Conservation (phyloP, 2,329 filamentous ascomycete species). For the Cladosporium sp. region DNA sequence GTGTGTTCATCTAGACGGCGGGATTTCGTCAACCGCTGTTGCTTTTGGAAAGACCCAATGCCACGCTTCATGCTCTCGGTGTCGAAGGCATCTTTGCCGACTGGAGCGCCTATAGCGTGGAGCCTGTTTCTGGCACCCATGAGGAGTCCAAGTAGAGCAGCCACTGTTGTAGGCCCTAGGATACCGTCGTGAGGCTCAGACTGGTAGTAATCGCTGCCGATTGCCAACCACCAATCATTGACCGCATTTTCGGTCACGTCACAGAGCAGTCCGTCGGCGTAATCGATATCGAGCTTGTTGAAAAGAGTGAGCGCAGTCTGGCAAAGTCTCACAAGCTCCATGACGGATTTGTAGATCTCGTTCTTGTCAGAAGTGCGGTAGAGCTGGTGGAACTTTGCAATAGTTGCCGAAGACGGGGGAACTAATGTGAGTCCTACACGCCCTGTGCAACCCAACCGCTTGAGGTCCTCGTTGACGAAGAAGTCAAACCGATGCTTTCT, state of each 20-base stretch:
- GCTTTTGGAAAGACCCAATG: slow-evolving; percentile 83
- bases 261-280: slow-evolving; percentile 86
- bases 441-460: slow-evolving; percentile 85
- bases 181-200: slow-evolving; percentile 90
- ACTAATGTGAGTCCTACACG: slow-evolving; percentile 77
- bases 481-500: slow-evolving; percentile 74
- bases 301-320: slow-evolving; percentile 86
- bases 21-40: slow-evolving; percentile 71
- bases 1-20: slow-evolving; percentile 78
- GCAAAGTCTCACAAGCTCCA: slow-evolving; percentile 85
- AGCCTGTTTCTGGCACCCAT: slow-evolving; percentile 87
- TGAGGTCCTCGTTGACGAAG: slow-evolving; percentile 90
- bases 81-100: slow-evolving; percentile 89
- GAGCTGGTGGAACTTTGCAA: slow-evolving; percentile 85
- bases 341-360: slow-evolving; percentile 67
- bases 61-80: slow-evolving; percentile 73
- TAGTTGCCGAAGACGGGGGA: slow-evolving; percentile 70
- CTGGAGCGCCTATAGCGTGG: slow-evolving; percentile 74
- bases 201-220: slow-evolving; percentile 87
- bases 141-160: slow-evolving; percentile 77
- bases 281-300: slow-evolving; percentile 77
- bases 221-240: slow-evolving; percentile 92
- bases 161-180: slow-evolving; percentile 83
- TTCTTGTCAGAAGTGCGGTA: slow-evolving; percentile 84
- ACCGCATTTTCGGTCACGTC: slow-evolving; percentile 88